Evolutionary conservation across 2,329 filamentous ascomycete genomes (phyloP).

Genomic region (Lasiodiplodia citricola): DNA sequence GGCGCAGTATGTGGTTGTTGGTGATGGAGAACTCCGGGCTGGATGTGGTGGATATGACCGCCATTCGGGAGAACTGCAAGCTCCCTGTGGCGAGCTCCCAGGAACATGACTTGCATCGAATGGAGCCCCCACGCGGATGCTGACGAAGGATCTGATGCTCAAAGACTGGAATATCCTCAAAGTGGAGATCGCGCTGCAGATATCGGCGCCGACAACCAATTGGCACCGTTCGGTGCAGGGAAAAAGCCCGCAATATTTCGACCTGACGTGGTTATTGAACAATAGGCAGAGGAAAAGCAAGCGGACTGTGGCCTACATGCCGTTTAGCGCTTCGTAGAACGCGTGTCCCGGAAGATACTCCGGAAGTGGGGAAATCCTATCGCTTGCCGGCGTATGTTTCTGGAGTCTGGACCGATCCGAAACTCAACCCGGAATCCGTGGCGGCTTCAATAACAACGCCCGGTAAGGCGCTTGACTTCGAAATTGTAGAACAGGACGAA

Average conservation of each 20-base stretch:
- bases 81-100: background rate
- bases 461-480: background rate
- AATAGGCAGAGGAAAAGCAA: no score
- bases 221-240: no score
- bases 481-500: no score
- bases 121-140: background rate
- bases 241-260: no score
- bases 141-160: background rate
- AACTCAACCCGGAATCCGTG: background rate
- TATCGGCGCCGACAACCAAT: no score
- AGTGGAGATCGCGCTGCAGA: background rate
- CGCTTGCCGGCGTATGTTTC: no score
- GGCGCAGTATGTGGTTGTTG: background rate
- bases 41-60: background rate
- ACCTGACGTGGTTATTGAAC: no score
- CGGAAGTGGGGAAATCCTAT: no score
- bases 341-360: no score
- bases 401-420: background rate
- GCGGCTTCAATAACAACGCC: no score
- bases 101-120: background rate
- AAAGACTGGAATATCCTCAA: background rate
- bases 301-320: no score
- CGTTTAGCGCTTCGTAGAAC: no score
- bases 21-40: background rate
- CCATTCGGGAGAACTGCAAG: background rate